A percentile compares a stretch with the other conserved stretches of the same genome.
Evolutionary conservation across 768 basidiomycete genomes (phyloP).

Genomic region (Gloeostereum incarnatum): DNA sequence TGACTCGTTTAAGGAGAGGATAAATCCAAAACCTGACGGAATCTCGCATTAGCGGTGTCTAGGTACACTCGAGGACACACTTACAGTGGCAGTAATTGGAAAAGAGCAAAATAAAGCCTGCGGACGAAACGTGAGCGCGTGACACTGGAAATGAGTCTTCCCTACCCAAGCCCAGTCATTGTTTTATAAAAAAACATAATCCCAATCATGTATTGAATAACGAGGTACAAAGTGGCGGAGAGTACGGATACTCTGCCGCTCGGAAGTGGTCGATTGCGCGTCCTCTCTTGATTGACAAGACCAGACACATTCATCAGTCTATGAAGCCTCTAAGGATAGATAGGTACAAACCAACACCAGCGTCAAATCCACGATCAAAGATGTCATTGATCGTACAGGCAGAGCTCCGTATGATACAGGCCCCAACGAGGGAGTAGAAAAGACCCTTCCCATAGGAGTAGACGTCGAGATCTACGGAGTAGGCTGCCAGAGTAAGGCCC

Average conservation of each 20-base stretch:
- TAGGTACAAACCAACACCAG: slow-evolving; percentile 34
- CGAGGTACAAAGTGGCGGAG: slow-evolving; percentile 28
- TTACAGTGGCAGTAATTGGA: slow-evolving; percentile 37
- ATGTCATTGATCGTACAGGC: slow-evolving; percentile 52
- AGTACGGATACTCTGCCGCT: slow-evolving; percentile 37
- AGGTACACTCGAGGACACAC: slow-evolving; percentile 12
- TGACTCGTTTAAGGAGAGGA: slow-evolving; percentile 46
- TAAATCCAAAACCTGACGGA: slow-evolving; percentile 32
- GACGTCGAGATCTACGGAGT: slow-evolving; percentile 20
- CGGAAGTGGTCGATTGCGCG: slow-evolving; percentile 35
- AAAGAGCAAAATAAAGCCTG: slow-evolving; percentile 31
- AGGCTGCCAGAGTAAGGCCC: slow-evolving; percentile 44
- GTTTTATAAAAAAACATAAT: slow-evolving; percentile 27
- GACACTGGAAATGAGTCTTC: neutral
- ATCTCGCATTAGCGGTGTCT: too few relatives aligned
- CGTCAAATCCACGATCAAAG: slow-evolving; percentile 42
- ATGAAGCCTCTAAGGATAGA: neutral
- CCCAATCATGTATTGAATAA: slow-evolving; percentile 30
- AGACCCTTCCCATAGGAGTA: slow-evolving; percentile 20
- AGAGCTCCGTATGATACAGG: slow-evolving; percentile 34
- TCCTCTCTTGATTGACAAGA: slow-evolving; percentile 41
- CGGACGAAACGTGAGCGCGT: neutral
- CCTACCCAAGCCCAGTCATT: slow-evolving; percentile 23
- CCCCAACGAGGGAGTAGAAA: slow-evolving; percentile 24
- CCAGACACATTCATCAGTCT: too few relatives aligned